Evolutionary conservation across 768 basidiomycete species (phyloP).

Genomic region (Trametes meyenii): DNA sequence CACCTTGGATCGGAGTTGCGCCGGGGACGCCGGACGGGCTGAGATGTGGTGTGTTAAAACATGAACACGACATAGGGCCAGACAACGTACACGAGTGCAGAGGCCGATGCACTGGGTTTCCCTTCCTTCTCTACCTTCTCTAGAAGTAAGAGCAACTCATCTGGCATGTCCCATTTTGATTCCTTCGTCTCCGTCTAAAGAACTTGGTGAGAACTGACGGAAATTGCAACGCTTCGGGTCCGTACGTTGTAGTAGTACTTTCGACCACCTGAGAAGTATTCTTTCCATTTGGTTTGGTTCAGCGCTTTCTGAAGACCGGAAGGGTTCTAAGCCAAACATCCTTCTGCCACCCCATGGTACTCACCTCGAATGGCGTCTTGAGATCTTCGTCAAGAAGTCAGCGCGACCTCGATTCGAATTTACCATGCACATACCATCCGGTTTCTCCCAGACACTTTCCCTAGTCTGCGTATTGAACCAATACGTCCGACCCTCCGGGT

Average conservation of each 20-base stretch:
- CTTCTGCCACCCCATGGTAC: slow-evolving; percentile 14
- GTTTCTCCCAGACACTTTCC: slow-evolving; percentile 98
- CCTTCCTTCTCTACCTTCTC: slow-evolving; percentile 84
- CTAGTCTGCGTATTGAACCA: slow-evolving; percentile 92
- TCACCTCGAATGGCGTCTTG: slow-evolving; percentile 90
- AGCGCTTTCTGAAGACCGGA: slow-evolving; percentile 67
- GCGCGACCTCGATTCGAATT: not conserved
- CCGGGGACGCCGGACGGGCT: slow-evolving; percentile 21
- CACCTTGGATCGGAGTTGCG: slow-evolving; percentile 47
- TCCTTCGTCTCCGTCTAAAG: slow-evolving; percentile 81
- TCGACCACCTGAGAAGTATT: slow-evolving; percentile 89
- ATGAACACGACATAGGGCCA: not conserved
- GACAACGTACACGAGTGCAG: slow-evolving; percentile 30
- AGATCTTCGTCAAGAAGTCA: slow-evolving; percentile 52
- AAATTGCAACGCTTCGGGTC: not conserved
- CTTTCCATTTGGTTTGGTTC: slow-evolving; percentile 91
- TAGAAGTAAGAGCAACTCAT: slow-evolving; percentile 82
- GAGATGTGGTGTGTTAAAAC: not conserved
- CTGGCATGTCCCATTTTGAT: slow-evolving; percentile 98
- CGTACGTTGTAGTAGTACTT: slow-evolving; percentile 90
- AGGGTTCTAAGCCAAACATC: not conserved
- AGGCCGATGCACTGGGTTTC: slow-evolving; percentile 42
- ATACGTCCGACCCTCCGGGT: slow-evolving; percentile 96
- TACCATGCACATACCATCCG: slow-evolving; percentile 77
- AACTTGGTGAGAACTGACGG: not conserved